Percentiles rank a stretch among this genome's conserved stretches.
Evolutionary conservation across 2,329 filamentous ascomycete genomes (phyloP).

Genomic region (Fusarium nurragi): DNA sequence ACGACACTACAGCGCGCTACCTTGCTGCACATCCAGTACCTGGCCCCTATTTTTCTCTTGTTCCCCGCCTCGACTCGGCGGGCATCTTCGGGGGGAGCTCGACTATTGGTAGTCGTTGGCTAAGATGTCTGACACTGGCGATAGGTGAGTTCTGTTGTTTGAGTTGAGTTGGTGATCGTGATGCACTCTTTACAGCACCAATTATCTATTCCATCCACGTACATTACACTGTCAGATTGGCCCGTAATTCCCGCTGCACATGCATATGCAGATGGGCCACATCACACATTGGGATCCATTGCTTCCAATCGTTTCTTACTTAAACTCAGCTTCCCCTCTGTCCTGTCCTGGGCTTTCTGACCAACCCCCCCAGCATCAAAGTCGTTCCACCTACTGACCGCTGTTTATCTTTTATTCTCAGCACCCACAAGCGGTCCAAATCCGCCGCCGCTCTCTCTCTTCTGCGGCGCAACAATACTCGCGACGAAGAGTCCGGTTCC

Average conservation of each 20-base stretch:
- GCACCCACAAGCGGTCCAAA: conserved; percentile 63
- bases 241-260: conserved; percentile 20
- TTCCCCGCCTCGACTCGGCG: conserved; percentile 25
- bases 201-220: not conserved
- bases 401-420: conserved; percentile 41
- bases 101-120: conserved; percentile 21
- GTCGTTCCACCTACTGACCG: conserved; percentile 46
- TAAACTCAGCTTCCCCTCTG: conserved; percentile 31
- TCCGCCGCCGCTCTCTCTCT: conserved; percentile 62
- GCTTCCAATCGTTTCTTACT: conserved; percentile 21
- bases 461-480: conserved; percentile 62
- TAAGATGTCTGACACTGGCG: conserved; percentile 43
- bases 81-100: not conserved
- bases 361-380: conserved; percentile 34
- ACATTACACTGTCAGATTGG: conserved; percentile 9
- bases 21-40: conserved; percentile 25
- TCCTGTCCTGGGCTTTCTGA: conserved; percentile 14
- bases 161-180: not conserved
- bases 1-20: conserved; percentile 13
- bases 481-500: conserved; percentile 62
- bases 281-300: conserved; percentile 15
- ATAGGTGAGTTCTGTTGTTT: conserved; percentile 34
- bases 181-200: conserved; percentile 6
- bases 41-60: conserved; percentile 30
- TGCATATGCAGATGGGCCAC: conserved; percentile 35